Conservation (phyloP, 2,329 filamentous ascomycete species). For the Aulographum hederae region DNA sequence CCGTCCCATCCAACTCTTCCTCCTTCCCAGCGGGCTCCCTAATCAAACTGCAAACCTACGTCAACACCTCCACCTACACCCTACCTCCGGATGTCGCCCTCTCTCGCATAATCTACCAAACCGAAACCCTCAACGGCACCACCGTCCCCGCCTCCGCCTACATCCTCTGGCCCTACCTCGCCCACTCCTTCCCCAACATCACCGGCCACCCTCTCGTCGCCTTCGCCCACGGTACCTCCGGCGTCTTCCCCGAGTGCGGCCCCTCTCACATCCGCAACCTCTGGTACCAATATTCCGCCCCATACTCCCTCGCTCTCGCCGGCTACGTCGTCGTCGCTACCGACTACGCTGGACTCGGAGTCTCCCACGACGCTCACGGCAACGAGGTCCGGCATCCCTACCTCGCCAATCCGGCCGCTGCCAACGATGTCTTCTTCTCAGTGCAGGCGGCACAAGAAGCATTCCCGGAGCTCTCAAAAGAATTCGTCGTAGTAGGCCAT, state of each 20-base stretch:
- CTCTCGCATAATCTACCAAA: background rate
- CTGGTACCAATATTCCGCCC: slow-evolving; percentile 21
- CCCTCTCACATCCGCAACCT: slow-evolving; percentile 24
- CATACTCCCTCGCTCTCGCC: slow-evolving; percentile 21
- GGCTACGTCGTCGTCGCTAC: slow-evolving; percentile 27
- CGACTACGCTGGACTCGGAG: slow-evolving; percentile 28
- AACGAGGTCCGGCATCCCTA: slow-evolving; percentile 11
- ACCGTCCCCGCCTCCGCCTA: background rate
- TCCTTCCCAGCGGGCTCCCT: background rate
- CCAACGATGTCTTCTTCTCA: background rate
- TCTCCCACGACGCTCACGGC: slow-evolving; percentile 16
- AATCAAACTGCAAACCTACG: background rate
- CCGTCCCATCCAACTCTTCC: background rate
- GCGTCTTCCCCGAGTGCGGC: slow-evolving; percentile 18
- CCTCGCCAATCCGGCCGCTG: background rate
- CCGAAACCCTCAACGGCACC: background rate
- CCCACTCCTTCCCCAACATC: too few species aligned
- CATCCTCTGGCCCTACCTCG: background rate
- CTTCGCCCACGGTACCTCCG: slow-evolving; percentile 29
- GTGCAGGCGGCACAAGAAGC: background rate
- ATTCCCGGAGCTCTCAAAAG: background rate
- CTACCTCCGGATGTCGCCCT: background rate
- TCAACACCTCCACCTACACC: background rate
- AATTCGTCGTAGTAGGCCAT: background rate
- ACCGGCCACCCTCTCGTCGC: slow-evolving; percentile 15